Conservation (phyloP, 1,284 basidiomycete genomes). For the Trametes versicolor region DNA sequence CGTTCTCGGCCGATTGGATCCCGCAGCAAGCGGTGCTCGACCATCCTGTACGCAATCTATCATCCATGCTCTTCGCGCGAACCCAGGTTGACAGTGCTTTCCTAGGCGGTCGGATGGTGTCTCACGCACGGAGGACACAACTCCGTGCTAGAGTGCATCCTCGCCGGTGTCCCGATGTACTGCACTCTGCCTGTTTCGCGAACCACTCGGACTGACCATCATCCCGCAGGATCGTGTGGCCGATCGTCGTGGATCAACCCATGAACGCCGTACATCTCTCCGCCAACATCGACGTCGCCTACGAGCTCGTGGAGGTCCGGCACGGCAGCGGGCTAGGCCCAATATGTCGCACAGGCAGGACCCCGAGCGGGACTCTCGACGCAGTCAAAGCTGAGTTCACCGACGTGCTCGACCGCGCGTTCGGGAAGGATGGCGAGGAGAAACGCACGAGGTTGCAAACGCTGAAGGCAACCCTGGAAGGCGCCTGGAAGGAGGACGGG, state of each 20-base stretch:
- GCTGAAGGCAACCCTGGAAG: slow-evolving; percentile 9
- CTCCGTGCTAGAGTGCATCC: slow-evolving; percentile 34
- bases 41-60: slow-evolving; percentile 30
- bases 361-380: slow-evolving; percentile 31
- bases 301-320: slow-evolving; percentile 42
- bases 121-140: slow-evolving; percentile 38
- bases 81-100: too few species aligned
- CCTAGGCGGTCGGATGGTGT: slow-evolving; percentile 37
- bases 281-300: slow-evolving; percentile 36
- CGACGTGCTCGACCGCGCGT: slow-evolving; percentile 31
- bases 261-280: slow-evolving; percentile 32
- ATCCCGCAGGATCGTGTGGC: slow-evolving; percentile 34
- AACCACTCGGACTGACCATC: too few species aligned
- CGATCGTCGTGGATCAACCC: slow-evolving; percentile 39
- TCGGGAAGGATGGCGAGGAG: slow-evolving; percentile 32
- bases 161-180: slow-evolving; percentile 29
- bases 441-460: slow-evolving; percentile 31
- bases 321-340: slow-evolving; percentile 33
- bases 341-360: slow-evolving; percentile 30
- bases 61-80: background rate
- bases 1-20: slow-evolving; percentile 29
- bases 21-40: slow-evolving; percentile 38
- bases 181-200: too few species aligned
- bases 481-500: background rate
- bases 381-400: slow-evolving; percentile 30